phyloP scores from a whole-genome alignment of 2,329 filamentous ascomycete species.

The Talaromyces sp. region DNA sequence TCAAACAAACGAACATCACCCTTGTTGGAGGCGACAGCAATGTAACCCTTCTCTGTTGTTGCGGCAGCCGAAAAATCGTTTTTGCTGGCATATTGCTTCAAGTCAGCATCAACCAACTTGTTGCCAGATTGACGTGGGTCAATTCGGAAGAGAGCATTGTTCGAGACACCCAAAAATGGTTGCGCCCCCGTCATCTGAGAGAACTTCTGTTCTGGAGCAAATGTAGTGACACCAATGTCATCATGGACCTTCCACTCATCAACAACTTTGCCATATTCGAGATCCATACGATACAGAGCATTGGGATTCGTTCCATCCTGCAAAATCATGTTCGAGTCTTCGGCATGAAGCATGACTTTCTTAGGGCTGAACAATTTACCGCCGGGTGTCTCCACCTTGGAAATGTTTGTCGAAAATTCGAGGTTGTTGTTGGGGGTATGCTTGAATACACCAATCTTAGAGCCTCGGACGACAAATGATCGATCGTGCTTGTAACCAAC shows the following conservation, averaged over 20 bases:
- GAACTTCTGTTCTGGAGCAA: slow-evolving; percentile 91
- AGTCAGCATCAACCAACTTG: slow-evolving; percentile 87
- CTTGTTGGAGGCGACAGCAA: slow-evolving; percentile 96
- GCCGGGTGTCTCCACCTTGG: slow-evolving; percentile 83
- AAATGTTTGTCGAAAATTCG: slow-evolving; percentile 96
- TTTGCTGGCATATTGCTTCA: slow-evolving; percentile 96
- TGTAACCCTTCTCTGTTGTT: slow-evolving; percentile 93
- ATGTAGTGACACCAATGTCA: slow-evolving; percentile 86
- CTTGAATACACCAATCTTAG: slow-evolving; percentile 98
- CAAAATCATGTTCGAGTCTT: slow-evolving; percentile 84
- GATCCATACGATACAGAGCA: slow-evolving; percentile 92
- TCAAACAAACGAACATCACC: slow-evolving; percentile 97
- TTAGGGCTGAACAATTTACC: slow-evolving; percentile 88
- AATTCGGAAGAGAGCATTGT: slow-evolving; percentile 88
- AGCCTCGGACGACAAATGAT: slow-evolving; percentile 93
- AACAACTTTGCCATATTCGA: slow-evolving; percentile 95
- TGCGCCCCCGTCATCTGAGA: slow-evolving; percentile 94
- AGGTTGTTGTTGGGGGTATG: slow-evolving; percentile 89
- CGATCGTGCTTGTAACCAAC: slow-evolving; percentile 97
- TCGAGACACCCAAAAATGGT: slow-evolving; percentile 88
- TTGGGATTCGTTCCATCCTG: slow-evolving; percentile 81
- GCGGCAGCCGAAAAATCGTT: slow-evolving; percentile 94
- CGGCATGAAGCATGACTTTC: slow-evolving; percentile 93
- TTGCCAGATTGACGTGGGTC: slow-evolving; percentile 85
- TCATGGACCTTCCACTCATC: slow-evolving; percentile 99